Evolutionary conservation across 2,329 filamentous ascomycete genomes (phyloP).

Genomic region (Alternaria longipes): DNA sequence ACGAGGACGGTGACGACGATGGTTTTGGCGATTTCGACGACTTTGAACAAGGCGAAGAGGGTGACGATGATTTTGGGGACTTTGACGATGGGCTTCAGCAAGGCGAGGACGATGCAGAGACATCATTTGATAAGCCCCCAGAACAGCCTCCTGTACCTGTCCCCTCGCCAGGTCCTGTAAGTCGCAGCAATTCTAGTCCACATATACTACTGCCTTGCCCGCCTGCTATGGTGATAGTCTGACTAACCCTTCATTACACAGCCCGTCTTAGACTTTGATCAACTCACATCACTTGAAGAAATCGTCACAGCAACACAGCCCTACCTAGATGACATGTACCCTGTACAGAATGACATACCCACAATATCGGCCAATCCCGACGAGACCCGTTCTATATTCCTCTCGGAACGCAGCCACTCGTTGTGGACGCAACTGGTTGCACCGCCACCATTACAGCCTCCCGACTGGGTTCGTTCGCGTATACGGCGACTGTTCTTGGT

Average conservation of each 20-base stretch:
- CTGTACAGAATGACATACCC: slow-evolving; percentile 56
- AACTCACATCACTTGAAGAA: slow-evolving; percentile 66
- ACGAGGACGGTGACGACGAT: slow-evolving; percentile 62
- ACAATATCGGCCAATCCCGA: slow-evolving; percentile 50
- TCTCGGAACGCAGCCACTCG: slow-evolving; percentile 85
- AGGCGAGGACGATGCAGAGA: slow-evolving; percentile 50
- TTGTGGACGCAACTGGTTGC: slow-evolving; percentile 97
- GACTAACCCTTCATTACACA: slow-evolving; percentile 51
- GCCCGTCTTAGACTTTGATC: slow-evolving; percentile 74
- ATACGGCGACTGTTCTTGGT: slow-evolving; percentile 95
- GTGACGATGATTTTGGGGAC: slow-evolving; percentile 59
- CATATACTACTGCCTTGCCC: slow-evolving; percentile 46
- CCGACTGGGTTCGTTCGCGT: slow-evolving; percentile 96
- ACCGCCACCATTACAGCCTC: slow-evolving; percentile 90
- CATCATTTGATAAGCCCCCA: slow-evolving; percentile 52
- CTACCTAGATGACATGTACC: slow-evolving; percentile 70
- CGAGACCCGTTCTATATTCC: slow-evolving; percentile 58
- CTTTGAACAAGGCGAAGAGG: slow-evolving; percentile 63
- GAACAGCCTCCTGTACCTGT: slow-evolving; percentile 52
- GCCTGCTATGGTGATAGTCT: slow-evolving; percentile 34
- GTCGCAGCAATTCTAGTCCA: slow-evolving; percentile 51
- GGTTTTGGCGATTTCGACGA: slow-evolving; percentile 68
- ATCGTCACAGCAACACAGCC: slow-evolving; percentile 69
- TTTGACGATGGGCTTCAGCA: slow-evolving; percentile 60
- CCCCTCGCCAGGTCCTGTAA: slow-evolving; percentile 59